Evolutionary conservation across 371 early-diverging fungal genomes (phyloP), one percentile per base, ranked within the genome.

Genomic region (Mortierella sp.): DNA sequence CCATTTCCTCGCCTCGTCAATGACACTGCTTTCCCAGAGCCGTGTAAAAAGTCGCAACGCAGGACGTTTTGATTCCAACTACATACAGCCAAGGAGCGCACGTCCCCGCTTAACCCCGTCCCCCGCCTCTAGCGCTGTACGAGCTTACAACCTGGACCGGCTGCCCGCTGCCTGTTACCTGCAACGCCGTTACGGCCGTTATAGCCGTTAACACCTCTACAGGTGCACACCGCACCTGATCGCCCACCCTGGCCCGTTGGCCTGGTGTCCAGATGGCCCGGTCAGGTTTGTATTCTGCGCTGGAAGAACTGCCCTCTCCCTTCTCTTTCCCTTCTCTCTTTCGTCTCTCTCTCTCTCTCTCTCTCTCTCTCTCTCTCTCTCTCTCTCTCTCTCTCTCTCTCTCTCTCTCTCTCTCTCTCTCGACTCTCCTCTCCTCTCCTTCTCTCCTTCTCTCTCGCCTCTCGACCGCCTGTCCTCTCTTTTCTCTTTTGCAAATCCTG

Each of bases 41-140:
- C 37, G 37, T 37, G 9, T 9, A 37, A 37, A 37, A 5, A 9
- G 9, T 9, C 37, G 9, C 37, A 37, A 68, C 62, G 75, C 66
- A 75, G 62, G 70, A 75, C 59, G 71, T 66, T 75, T 66, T 67
- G 64, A 75, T 75, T 70, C 75, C 59, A 66, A 75, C 75, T 60
- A 74, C 66, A 64, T 52, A 28, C 29, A 30, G 26, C n/a, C 30
- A 57, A 57, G 29, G 57, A 21, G 45, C 56, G 9, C 53, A 15
- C 37, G 56, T 61, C 48, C n/a, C 26, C 48, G 26, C 61, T 52
- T 56, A 16, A 51, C 58, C 19, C 7, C 28, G 25, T 44, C 21
- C 56, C 60, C 29, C 56, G 52, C 51, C 28, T n/a, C 57, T 53
- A 37, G 37, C 37, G 37, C 37, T 45, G 64, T 52, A 61, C 64